Percentiles rank a stretch among this genome's conserved stretches.
phyloP scores from a whole-genome alignment of 192 early-diverging fungal species.

The Dissophora ornata region DNA sequence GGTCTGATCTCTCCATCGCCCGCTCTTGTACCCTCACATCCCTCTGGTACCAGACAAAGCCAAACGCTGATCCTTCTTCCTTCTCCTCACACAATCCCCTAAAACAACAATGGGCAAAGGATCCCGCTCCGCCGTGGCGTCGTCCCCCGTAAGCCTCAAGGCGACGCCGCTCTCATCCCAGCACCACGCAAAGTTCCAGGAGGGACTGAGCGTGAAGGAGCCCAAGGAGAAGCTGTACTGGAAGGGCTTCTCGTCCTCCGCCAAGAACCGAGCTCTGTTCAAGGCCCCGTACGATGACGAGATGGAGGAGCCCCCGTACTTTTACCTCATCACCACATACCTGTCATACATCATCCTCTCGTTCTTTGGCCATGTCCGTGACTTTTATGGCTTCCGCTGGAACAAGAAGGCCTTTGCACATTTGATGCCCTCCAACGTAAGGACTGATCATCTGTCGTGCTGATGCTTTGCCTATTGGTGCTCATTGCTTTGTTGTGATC shows the following conservation, averaged over 20 bases:
- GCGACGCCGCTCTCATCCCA: slow-evolving; percentile 54
- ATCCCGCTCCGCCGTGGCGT: slow-evolving; percentile 44
- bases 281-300: slow-evolving; percentile 50
- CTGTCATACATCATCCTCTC: slow-evolving; percentile 95
- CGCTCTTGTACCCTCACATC: no score
- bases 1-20: neutral
- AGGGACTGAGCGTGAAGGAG: slow-evolving; percentile 49
- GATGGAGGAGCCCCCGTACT: slow-evolving; percentile 80
- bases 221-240: slow-evolving; percentile 55
- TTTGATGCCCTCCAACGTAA: slow-evolving; percentile 76
- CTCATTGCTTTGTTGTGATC: neutral
- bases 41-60: no score
- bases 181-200: slow-evolving; percentile 56
- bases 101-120: slow-evolving; percentile 48
- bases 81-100: no score
- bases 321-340: slow-evolving; percentile 93
- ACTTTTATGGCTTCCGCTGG: slow-evolving; percentile 90
- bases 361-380: slow-evolving; percentile 90
- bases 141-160: slow-evolving; percentile 48
- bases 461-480: neutral
- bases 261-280: slow-evolving; percentile 49
- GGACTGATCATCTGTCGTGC: slow-evolving; percentile 19
- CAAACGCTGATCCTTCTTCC: no score
- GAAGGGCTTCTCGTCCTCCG: slow-evolving; percentile 50
- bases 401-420: slow-evolving; percentile 77